Evolutionary conservation across 2,329 filamentous ascomycete genomes (phyloP).

Genomic region (Macroventuria anomochaeta): DNA sequence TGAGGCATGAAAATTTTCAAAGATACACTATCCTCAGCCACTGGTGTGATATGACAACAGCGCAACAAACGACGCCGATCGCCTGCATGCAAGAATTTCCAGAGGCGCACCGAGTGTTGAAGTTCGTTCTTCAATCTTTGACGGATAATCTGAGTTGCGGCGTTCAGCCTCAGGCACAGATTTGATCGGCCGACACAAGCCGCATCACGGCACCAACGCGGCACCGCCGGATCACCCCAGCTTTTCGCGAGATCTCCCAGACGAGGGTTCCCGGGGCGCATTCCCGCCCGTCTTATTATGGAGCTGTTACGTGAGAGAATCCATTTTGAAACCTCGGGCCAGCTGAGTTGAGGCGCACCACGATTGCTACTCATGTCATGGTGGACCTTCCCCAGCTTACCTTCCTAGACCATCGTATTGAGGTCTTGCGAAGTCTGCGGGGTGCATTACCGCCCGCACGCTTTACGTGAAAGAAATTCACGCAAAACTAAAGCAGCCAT

Average conservation of each 20-base stretch:
- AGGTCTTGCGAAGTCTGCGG: not conserved
- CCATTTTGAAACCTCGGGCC: not conserved
- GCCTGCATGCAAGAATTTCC: not conserved
- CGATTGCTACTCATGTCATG: not conserved
- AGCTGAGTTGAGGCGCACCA: not conserved
- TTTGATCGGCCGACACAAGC: slow-evolving; percentile 6
- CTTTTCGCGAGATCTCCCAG: slow-evolving; percentile 8
- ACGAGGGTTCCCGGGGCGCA: slow-evolving; percentile 6
- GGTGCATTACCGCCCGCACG: not conserved
- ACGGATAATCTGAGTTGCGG: not conserved
- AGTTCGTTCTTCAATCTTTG: not conserved
- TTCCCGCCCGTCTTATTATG: slow-evolving; percentile 19
- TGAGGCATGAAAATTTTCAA: slow-evolving; percentile 2
- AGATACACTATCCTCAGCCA: not conserved
- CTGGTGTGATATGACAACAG: not conserved
- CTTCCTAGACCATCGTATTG: not conserved
- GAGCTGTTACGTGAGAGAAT: slow-evolving; percentile 20
- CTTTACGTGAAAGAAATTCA: slow-evolving; percentile 2
- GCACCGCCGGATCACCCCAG: slow-evolving; percentile 9
- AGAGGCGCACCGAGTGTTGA: slow-evolving; percentile 2
- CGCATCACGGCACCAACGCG: slow-evolving; percentile 3
- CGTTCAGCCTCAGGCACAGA: slow-evolving; percentile 2
- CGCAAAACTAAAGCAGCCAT: not conserved
- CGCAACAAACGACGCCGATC: not conserved
- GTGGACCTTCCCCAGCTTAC: not conserved